Evolutionary conservation across 1,284 basidiomycete species (phyloP), one percentile per base, ranked within the genome.

Genomic region (Phenoliferia sp.): DNA sequence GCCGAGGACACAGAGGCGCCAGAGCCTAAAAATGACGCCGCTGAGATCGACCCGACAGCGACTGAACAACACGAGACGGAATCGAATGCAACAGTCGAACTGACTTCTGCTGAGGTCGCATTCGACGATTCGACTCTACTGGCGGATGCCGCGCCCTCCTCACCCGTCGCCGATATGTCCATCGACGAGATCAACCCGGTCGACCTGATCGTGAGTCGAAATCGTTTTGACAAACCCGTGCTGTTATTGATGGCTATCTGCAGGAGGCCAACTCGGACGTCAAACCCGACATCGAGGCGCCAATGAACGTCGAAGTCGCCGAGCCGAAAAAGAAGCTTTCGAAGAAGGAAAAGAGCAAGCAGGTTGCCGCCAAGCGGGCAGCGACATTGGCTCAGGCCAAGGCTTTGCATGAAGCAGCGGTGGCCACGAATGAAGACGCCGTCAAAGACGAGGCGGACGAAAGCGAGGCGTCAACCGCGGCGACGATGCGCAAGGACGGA

Each of bases 361-460:
- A 88, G 80, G 85, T 89, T 76, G 85, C 86, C 72, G 82, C 86
- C 76, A 83, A 82, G 74, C 82, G 85, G 67, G 58, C 76, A 69
- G 65, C 75, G 76, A 68, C 74, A 76, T 33, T 77, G 75, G n/a
- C 76, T 75, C 32, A 74, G 69, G 68, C 81, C 32, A n/a, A 36
- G 69, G 78, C 75, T 74, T 80, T 80, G 65, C 81, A 62, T 31
- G 66, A 66, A 64, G 76, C 69, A 82, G 83, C 52, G 75, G 71
- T 59, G 79, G 83, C 59, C 29, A 59, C 63, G 29, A 59, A 32
- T 32, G 64, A 69, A 19, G 60, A 33, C 17, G 57, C 35, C 17
- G 58, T 22, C 16, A 65, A 64, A 64, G 63, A 78, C 67, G 77
- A 79, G 64, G 77, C 79, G 61, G 74, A 78, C 67, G 78, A 79